Conservation (phyloP, 192 early-diverging fungal species). For the Lunasporangiospora selenospora region DNA sequence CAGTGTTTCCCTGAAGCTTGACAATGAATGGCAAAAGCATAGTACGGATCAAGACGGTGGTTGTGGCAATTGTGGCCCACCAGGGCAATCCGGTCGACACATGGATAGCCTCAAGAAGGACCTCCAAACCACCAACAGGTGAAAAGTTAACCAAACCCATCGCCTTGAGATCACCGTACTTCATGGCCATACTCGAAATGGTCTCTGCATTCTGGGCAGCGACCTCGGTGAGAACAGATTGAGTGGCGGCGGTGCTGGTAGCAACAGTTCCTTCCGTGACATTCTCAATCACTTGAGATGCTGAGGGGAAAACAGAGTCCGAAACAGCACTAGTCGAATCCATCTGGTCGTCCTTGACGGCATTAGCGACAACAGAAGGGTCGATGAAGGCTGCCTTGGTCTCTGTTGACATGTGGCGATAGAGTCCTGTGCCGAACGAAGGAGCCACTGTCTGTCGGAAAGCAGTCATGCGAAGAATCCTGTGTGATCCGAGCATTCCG, state of each 20-base stretch:
- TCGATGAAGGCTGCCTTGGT: slow-evolving; percentile 33
- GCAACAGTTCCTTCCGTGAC: slow-evolving; percentile 26
- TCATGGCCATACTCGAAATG: slow-evolving; percentile 59
- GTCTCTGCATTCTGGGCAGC: slow-evolving; percentile 50
- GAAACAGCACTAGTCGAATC: not conserved
- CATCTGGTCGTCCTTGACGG: slow-evolving; percentile 4
- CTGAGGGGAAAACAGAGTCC: slow-evolving; percentile 23
- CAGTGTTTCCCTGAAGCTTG: slow-evolving; percentile 73
- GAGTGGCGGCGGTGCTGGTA: slow-evolving; percentile 17
- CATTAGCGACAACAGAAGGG: slow-evolving; percentile 10
- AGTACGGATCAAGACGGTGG: slow-evolving; percentile 73
- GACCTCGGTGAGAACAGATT: slow-evolving; percentile 18
- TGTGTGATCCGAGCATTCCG: slow-evolving; percentile 8
- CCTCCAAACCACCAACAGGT: slow-evolving; percentile 77
- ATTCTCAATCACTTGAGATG: slow-evolving; percentile 37
- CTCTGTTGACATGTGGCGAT: slow-evolving; percentile 43
- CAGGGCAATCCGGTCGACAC: slow-evolving; percentile 89
- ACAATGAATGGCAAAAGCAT: slow-evolving; percentile 76
- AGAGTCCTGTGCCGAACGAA: slow-evolving; percentile 25
- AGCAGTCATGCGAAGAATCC: slow-evolving; percentile 6
- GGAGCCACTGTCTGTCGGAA: slow-evolving; percentile 24
- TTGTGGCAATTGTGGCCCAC: slow-evolving; percentile 86
- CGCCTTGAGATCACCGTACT: slow-evolving; percentile 86
- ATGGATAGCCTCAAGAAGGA: slow-evolving; percentile 77
- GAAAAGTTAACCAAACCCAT: slow-evolving; percentile 79